Conservation (phyloP, 2,329 filamentous ascomycete species). For the Sordariomycetes sp. region DNA sequence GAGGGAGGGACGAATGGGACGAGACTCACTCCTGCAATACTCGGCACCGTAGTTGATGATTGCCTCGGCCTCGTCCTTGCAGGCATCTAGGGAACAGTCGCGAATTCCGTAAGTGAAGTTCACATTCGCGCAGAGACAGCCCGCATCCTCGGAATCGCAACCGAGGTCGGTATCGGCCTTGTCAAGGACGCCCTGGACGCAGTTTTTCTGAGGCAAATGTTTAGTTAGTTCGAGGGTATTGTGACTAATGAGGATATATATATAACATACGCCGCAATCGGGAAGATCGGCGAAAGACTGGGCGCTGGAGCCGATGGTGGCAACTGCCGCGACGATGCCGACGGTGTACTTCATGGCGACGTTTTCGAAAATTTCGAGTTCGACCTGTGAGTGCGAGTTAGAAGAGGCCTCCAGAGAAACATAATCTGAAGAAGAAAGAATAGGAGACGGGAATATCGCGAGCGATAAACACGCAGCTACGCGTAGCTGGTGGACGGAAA, state of each 20-base stretch:
- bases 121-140: constrained; percentile 34
- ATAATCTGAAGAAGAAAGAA: background rate
- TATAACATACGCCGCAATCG: constrained; percentile 40
- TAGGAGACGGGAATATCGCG: background rate
- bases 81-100: constrained; percentile 37
- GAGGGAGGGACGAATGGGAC: background rate
- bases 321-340: constrained; percentile 28
- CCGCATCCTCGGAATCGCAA: constrained; percentile 27
- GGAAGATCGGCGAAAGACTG: constrained; percentile 28
- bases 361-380: background rate
- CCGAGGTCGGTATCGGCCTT: constrained; percentile 29
- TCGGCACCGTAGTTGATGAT: constrained; percentile 26
- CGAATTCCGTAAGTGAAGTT: constrained; percentile 38
- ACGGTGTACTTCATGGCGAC: constrained; percentile 39
- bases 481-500: background rate
- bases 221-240: background rate
- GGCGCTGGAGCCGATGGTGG: constrained; percentile 27
- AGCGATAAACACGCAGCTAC: background rate
- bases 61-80: constrained; percentile 20
- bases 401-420: background rate
- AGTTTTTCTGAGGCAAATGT: constrained; percentile 26
- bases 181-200: constrained; percentile 37
- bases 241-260: background rate
- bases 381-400: background rate
- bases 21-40: constrained; percentile 24